Percentiles rank a stretch among this genome's conserved stretches.
Conservation (phyloP, 2,329 filamentous ascomycete species). For the Xylaria sp. region DNA sequence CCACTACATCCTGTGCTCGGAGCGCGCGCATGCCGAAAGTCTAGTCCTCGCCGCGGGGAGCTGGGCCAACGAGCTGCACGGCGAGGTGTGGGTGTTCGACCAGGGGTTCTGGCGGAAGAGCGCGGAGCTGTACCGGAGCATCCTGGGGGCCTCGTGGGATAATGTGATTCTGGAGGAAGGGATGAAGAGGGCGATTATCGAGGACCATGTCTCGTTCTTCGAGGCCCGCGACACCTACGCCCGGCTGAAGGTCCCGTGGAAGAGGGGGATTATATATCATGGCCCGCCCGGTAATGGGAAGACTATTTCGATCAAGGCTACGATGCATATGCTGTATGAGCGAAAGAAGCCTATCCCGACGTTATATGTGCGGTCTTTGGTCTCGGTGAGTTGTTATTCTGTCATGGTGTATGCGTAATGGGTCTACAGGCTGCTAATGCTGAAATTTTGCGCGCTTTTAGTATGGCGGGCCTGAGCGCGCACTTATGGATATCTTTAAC, state of each 20-base stretch:
- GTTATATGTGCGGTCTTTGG: slow-evolving; percentile 67
- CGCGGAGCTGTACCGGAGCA: slow-evolving; percentile 67
- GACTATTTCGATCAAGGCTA: slow-evolving; percentile 76
- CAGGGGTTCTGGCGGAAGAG: slow-evolving; percentile 71
- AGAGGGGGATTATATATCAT: slow-evolving; percentile 75
- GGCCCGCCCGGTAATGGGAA: slow-evolving; percentile 74
- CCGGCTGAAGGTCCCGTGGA: slow-evolving; percentile 74
- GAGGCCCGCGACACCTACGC: slow-evolving; percentile 67
- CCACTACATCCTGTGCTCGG: slow-evolving; percentile 54
- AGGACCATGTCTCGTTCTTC: slow-evolving; percentile 74
- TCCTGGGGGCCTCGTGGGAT: slow-evolving; percentile 68
- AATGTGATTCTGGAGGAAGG: slow-evolving; percentile 72
- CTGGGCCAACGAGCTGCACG: slow-evolving; percentile 67
- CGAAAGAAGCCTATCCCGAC: slow-evolving; percentile 66
- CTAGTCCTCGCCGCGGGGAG: slow-evolving; percentile 65
- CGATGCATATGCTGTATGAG: slow-evolving; percentile 71
- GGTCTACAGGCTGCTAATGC: slow-evolving; percentile 1
- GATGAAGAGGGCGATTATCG: slow-evolving; percentile 73
- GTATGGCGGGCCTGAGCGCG: slow-evolving; percentile 66
- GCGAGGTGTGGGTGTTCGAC: slow-evolving; percentile 76
- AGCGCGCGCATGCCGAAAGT: slow-evolving; percentile 55
- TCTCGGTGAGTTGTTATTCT: slow-evolving; percentile 49
- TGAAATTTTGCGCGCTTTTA: slow-evolving; percentile 46
- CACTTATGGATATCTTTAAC: slow-evolving; percentile 64
- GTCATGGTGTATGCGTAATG: not conserved